phyloP scores from a whole-genome alignment of 1,139 yeast genomes.

The Taphrina sp. region DNA sequence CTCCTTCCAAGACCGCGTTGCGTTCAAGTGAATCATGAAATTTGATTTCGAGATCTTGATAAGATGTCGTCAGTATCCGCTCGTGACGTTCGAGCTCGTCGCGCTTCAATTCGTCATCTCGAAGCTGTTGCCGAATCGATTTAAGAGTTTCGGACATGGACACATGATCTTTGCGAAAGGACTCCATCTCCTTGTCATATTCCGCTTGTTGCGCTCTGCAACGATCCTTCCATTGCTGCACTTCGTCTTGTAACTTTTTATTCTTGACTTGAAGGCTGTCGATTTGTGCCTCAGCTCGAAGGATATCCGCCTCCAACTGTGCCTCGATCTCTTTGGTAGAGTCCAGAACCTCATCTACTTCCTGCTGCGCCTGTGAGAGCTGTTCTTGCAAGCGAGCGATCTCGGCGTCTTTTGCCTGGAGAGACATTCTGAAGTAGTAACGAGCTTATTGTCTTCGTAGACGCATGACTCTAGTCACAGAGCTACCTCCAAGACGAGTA shows the following conservation, averaged over 20 bases:
- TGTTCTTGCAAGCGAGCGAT: conserved; percentile 39
- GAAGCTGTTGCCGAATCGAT: conserved; percentile 38
- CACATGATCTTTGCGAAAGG: conserved; percentile 42
- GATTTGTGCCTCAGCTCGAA: conserved; percentile 41
- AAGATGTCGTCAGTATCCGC: conserved; percentile 39
- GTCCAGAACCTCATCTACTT: conserved; percentile 44
- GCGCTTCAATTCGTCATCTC: conserved; percentile 47
- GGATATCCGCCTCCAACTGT: conserved; percentile 44
- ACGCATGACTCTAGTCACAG: too few relatives aligned
- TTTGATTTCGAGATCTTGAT: conserved; percentile 43
- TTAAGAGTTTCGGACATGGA: conserved; percentile 41
- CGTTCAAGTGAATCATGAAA: conserved; percentile 44
- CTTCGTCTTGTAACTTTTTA: conserved; percentile 39
- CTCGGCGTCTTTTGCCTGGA: conserved; percentile 1
- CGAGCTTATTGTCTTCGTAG: too few relatives aligned
- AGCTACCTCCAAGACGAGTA: too few relatives aligned
- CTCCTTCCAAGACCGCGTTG: conserved; percentile 45
- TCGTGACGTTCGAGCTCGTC: conserved; percentile 47
- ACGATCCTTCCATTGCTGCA: conserved; percentile 41
- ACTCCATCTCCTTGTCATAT: conserved; percentile 41
- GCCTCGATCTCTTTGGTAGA: conserved; percentile 42
- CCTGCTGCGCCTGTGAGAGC: conserved; percentile 45
- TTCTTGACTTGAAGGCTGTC: conserved; percentile 40
- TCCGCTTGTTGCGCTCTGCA: conserved; percentile 41
- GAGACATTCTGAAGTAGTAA: too few relatives aligned